A percentile compares a stretch with the other conserved stretches of the same genome.
These are phyloP conservation scores for Chloris gayana DNA, from an alignment of 176 grass and related monocot species.

Conservation along the genomic window DNA sequence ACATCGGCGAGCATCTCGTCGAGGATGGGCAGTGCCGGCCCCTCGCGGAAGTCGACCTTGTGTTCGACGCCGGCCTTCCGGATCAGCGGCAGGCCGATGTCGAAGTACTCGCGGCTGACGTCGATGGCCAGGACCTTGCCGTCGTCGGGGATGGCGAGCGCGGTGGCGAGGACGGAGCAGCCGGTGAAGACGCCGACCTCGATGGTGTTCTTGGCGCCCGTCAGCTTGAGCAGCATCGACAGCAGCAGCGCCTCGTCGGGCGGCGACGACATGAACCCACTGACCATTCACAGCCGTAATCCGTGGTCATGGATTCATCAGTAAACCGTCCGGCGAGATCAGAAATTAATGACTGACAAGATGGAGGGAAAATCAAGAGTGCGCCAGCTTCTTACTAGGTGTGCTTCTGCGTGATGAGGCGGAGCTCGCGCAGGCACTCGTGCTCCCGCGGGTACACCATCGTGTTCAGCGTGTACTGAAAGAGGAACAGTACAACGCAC, in stretches of 20 bases:
- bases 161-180: slow-evolving; percentile 72
- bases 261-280: slow-evolving; percentile 49
- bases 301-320: not conserved
- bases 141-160: slow-evolving; percentile 73
- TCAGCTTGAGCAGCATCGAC: slow-evolving; percentile 67
- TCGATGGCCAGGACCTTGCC: slow-evolving; percentile 65
- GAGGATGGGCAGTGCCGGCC: slow-evolving; percentile 34
- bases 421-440: slow-evolving; percentile 70
- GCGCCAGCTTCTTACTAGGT: slow-evolving; percentile 34
- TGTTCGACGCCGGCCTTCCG: slow-evolving; percentile 53
- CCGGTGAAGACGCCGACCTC: slow-evolving; percentile 91
- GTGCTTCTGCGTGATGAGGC: slow-evolving; percentile 54
- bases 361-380: accelerated
- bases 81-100: slow-evolving; percentile 54
- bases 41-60: slow-evolving; percentile 73
- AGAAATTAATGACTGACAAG: no score
- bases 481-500: no score
- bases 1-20: slow-evolving; percentile 37
- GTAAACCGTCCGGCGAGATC: not conserved
- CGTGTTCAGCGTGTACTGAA: slow-evolving; percentile 71
- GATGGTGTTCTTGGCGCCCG: slow-evolving; percentile 70
- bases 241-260: slow-evolving; percentile 62
- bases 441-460: slow-evolving; percentile 72
- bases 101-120: slow-evolving; percentile 40
- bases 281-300: not conserved